Conservation (phyloP, 371 early-diverging fungal species). For the Umbelopsis sp. region DNA sequence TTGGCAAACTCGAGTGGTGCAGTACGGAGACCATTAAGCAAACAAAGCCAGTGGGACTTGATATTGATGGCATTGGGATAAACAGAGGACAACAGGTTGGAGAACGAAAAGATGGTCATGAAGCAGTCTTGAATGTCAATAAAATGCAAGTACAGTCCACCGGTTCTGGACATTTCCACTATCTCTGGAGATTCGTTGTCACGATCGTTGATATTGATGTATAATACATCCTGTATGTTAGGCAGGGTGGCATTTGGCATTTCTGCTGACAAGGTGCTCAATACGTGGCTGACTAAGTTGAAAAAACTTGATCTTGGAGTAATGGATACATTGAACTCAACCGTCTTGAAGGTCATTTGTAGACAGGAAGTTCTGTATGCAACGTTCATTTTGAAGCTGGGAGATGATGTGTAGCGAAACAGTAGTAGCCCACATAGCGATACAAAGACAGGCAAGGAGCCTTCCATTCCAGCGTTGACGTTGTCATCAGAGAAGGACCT, state of each 20-base stretch:
- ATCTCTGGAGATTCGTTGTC: constrained; percentile 14
- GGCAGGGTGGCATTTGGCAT: not conserved
- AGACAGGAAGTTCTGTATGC: not conserved
- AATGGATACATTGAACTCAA: not conserved
- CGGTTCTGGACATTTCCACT: not conserved
- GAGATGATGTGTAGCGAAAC: not conserved
- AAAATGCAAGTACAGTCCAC: constrained; percentile 2
- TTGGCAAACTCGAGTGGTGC: not conserved
- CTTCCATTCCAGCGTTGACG: not conserved
- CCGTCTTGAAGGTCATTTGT: not conserved
- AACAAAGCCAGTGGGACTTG: constrained; percentile 7
- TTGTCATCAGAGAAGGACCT: not conserved
- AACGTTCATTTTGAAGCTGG: not conserved
- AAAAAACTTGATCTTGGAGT: not conserved
- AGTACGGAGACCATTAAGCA: not conserved
- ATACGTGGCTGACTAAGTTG: not conserved
- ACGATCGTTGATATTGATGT: not conserved
- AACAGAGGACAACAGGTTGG: not conserved
- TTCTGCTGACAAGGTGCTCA: not conserved
- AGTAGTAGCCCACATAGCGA: not conserved
- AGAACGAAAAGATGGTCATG: not conserved
- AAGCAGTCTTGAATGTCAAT: constrained; percentile 10
- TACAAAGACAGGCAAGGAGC: not conserved
- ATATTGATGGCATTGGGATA: not conserved
- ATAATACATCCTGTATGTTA: not conserved